Evolutionary conservation across 441 rosid genomes (phyloP).

Genomic region (Pelargonium cotyledonis): DNA sequence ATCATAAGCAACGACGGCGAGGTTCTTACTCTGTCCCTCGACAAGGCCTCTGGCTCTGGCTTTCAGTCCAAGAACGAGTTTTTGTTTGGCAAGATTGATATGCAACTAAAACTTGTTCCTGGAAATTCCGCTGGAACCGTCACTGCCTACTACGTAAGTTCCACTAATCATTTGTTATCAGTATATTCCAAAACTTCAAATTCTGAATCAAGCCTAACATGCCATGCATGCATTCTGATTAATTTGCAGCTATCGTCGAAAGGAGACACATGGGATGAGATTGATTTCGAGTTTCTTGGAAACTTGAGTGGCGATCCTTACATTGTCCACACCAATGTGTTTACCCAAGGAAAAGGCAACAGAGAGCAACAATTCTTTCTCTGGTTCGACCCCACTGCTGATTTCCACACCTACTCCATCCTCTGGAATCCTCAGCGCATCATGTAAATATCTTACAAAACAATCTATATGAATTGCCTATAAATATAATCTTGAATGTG

Average conservation of each 20-base stretch:
- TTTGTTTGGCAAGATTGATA: constrained; percentile 18
- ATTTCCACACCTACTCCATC: constrained; percentile 24
- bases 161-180: no score
- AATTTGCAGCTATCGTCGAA: constrained; percentile 16
- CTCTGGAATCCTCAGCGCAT: constrained; percentile 27
- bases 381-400: constrained; percentile 25
- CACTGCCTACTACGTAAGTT: constrained; percentile 22
- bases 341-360: constrained; percentile 19
- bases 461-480: neutral
- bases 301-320: constrained; percentile 22
- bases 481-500: neutral
- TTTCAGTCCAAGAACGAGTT: constrained; percentile 23
- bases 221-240: no score
- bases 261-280: constrained; percentile 24
- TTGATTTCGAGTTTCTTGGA: constrained; percentile 24
- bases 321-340: constrained; percentile 23
- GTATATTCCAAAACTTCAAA: no score
- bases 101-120: constrained; percentile 24
- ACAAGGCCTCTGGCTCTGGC: constrained; percentile 21
- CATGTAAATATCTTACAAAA: constrained; percentile 4
- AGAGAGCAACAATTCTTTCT: constrained; percentile 23
- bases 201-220: no score
- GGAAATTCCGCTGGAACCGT: constrained; percentile 28
- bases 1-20: constrained; percentile 12
- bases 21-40: constrained; percentile 18